These are phyloP conservation scores for Ustilago cynodontis DNA, from an alignment of 1,284 basidiomycete genomes.

Conservation along the genomic window DNA sequence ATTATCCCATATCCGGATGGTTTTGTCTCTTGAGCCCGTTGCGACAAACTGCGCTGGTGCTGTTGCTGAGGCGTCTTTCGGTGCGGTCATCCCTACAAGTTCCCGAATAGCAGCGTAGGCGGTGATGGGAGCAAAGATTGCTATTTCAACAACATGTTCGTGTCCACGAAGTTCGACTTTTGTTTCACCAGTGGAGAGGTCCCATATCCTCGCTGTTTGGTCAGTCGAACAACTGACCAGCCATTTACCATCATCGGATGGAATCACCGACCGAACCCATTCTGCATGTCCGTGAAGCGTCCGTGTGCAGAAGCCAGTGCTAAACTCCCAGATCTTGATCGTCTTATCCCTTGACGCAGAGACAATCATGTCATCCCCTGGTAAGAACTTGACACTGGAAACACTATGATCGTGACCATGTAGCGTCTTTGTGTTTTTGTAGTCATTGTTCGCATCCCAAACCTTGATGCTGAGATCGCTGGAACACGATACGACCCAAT, in stretches of 20 bases:
- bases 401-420: conserved; percentile 92
- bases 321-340: conserved; percentile 86
- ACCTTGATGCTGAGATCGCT: conserved; percentile 90
- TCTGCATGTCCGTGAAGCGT: conserved; percentile 75
- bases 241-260: conserved; percentile 81
- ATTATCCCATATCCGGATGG: conserved; percentile 87
- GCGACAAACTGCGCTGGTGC: conserved; percentile 76
- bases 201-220: conserved; percentile 86
- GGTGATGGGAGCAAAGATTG: conserved; percentile 82
- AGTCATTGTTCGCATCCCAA: conserved; percentile 89
- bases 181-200: conserved; percentile 80
- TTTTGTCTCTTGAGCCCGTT: conserved; percentile 88
- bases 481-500: conserved; percentile 85
- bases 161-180: conserved; percentile 88
- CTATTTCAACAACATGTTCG: conserved; percentile 86
- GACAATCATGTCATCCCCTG: conserved; percentile 83
- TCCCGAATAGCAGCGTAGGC: conserved; percentile 83
- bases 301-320: conserved; percentile 75
- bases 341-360: conserved; percentile 88
- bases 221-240: conserved; percentile 86
- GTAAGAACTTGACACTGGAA: conserved; percentile 84
- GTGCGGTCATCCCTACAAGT: conserved; percentile 77
- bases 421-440: conserved; percentile 87
- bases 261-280: conserved; percentile 79
- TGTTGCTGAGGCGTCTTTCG: conserved; percentile 69